Evolutionary conservation across 768 basidiomycete species (phyloP), one percentile per base, ranked within the genome.

Genomic region (Sistotremastrum suecicum): DNA sequence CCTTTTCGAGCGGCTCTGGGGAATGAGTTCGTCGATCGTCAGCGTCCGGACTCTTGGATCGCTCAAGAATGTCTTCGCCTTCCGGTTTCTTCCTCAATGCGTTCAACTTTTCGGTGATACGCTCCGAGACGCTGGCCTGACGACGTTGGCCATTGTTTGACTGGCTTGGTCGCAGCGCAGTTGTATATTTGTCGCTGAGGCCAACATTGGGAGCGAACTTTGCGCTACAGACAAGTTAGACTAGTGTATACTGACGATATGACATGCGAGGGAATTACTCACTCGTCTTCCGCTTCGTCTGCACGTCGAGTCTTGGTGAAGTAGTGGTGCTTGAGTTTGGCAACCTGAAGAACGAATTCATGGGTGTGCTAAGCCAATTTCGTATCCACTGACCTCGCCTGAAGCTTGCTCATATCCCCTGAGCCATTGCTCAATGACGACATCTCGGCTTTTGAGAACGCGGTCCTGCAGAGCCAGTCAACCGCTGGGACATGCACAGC

Each of bases 211-310:
- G 90, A 5, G 88, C 87, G 56, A 94, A 94, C 56, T 86, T 88
- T 37, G 76, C 85, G 60, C 90, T 94, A 56, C 4, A 43, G 11
- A 48, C 50, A 51, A 46, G 49, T 45, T 45, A 36, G 36, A 35
- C 52, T 30, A 58, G 33, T 39, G 39, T 30, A 34, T 28, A 37
- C 5, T 8, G 40, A 48, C 54, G 47, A 20, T 20, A 20, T 20
- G 20, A 20, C 20, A 20, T 20, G 20, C 20, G 20, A 44, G 39
- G 12, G 9, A 1, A 4, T 36, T 31, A 69, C 88, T 56, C 62
- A 94, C 91, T 94, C 90, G 59, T 95, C 91, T 59, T 89, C 89
- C 5, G 83, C 81, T 57, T 95, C 91, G 54, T 95, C 91, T 10
- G 91, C 90, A 37, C 75, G 74, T 45, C 86, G 75, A 0, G 75